A percentile compares a stretch with the other conserved stretches of the same genome.
phyloP scores from a whole-genome alignment of 1,284 basidiomycete genomes.

The Earliella scabrosa region DNA sequence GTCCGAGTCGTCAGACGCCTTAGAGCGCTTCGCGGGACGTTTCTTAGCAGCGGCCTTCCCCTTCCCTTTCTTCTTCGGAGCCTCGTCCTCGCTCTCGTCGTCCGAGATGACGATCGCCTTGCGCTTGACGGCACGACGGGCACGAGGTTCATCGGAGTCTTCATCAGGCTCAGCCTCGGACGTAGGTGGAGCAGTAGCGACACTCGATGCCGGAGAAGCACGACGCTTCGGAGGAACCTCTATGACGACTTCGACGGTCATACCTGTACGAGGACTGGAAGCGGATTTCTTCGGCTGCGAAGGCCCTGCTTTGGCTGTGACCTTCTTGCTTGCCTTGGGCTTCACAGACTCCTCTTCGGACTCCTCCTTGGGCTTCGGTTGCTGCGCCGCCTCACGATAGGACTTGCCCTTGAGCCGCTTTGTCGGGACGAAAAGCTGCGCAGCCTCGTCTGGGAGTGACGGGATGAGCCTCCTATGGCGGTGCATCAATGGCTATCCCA shows the following conservation, averaged over 20 bases:
- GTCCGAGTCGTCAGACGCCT: constrained; percentile 43
- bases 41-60: constrained; percentile 28
- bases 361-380: constrained; percentile 34
- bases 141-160: constrained; percentile 36
- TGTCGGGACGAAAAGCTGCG: constrained; percentile 51
- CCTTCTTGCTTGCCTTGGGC: constrained; percentile 1
- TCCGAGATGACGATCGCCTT: constrained; percentile 49
- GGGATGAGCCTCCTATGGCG: constrained; percentile 7
- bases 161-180: constrained; percentile 41
- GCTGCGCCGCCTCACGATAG: constrained; percentile 60
- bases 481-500: background rate
- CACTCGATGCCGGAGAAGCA: constrained; percentile 15
- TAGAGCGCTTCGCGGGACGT: constrained; percentile 27
- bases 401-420: constrained; percentile 78
- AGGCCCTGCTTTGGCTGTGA: background rate
- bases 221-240: constrained; percentile 23
- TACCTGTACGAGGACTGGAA: constrained; percentile 40
- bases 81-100: constrained; percentile 33
- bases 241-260: constrained; percentile 60
- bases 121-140: constrained; percentile 37
- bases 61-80: constrained; percentile 21
- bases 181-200: constrained; percentile 25
- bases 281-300: constrained; percentile 35
- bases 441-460: constrained; percentile 47
- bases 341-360: constrained; percentile 3